A percentile compares a stretch with the other conserved stretches of the same genome.
These are phyloP conservation scores for Penicillium sp. DNA, from an alignment of 2,329 filamentous ascomycete genomes.

Conservation along the genomic window DNA sequence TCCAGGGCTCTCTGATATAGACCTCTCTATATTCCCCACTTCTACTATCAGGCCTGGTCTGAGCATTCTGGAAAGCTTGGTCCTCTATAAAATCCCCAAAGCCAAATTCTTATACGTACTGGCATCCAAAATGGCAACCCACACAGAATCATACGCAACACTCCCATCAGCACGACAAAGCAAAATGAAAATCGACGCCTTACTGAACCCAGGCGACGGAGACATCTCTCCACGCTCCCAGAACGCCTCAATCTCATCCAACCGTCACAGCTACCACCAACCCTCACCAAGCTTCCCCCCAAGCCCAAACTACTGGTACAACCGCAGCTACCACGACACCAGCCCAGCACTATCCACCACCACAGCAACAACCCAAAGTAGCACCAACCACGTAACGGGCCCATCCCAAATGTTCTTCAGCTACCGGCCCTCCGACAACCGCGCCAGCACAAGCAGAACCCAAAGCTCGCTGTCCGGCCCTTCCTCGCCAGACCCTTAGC, in stretches of 20 bases:
- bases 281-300: constrained; percentile 25
- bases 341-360: constrained; percentile 12
- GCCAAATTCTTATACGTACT: background rate
- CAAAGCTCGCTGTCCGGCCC: constrained; percentile 1
- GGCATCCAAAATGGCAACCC: constrained; percentile 12
- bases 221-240: constrained; percentile 16
- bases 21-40: constrained; percentile 2
- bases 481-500: constrained; percentile 29
- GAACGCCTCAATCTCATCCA: constrained; percentile 11
- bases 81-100: background rate
- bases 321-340: constrained; percentile 18
- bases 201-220: constrained; percentile 27
- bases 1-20: constrained; percentile 4
- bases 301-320: constrained; percentile 25
- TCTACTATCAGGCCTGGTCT: background rate
- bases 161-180: constrained; percentile 23
- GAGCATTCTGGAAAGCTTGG: background rate
- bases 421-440: background rate
- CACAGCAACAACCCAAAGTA: constrained; percentile 17
- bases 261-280: constrained; percentile 15
- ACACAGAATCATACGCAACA: constrained; percentile 14
- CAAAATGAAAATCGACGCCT: constrained; percentile 29
- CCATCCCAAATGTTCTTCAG: constrained; percentile 1
- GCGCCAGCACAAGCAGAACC: constrained; percentile 8
- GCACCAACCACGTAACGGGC: background rate